Conservation (phyloP, 495 filamentous ascomycete genomes). For the Bathelium albidoporum region DNA sequence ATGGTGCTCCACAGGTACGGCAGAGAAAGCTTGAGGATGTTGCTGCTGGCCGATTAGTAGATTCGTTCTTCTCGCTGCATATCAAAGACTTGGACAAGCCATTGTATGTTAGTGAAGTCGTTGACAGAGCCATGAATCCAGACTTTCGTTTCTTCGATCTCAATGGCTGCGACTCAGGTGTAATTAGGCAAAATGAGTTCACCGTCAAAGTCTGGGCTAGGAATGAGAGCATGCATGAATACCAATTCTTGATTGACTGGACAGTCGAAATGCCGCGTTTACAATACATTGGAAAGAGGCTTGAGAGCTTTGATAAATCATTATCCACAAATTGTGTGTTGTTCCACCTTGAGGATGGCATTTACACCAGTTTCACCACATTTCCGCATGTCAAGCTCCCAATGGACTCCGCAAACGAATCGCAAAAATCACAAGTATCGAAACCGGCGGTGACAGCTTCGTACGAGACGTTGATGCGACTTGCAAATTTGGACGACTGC, state of each 20-base stretch:
- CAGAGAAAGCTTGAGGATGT: constrained; percentile 72
- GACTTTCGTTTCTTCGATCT: constrained; percentile 84
- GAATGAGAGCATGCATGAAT: constrained; percentile 43
- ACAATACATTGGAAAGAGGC: constrained; percentile 66
- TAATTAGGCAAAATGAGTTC: constrained; percentile 54
- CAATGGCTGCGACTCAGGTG: constrained; percentile 49
- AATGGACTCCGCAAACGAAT: constrained; percentile 34
- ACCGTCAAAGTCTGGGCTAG: constrained; percentile 72
- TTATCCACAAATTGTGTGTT: constrained; percentile 76
- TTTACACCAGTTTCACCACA: constrained; percentile 66
- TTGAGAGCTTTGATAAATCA: constrained; percentile 65
- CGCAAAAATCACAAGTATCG: constrained; percentile 24
- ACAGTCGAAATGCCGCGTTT: constrained; percentile 58
- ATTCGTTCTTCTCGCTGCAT: constrained; percentile 84
- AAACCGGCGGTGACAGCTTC: constrained; percentile 53
- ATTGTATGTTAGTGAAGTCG: constrained; percentile 81
- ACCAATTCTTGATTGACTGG: constrained; percentile 60
- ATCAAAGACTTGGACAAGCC: constrained; percentile 43
- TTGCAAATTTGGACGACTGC: constrained; percentile 83
- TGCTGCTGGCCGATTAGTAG: constrained; percentile 61
- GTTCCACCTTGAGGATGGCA: constrained; percentile 79
- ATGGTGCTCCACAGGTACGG: constrained; percentile 52
- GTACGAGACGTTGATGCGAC: constrained; percentile 81
- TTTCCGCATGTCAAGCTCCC: constrained; percentile 33
- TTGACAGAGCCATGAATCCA: constrained; percentile 74